Evolutionary conservation across 164 flowering plant species (phyloP).

Genomic region (Paratinospora sagittata): DNA sequence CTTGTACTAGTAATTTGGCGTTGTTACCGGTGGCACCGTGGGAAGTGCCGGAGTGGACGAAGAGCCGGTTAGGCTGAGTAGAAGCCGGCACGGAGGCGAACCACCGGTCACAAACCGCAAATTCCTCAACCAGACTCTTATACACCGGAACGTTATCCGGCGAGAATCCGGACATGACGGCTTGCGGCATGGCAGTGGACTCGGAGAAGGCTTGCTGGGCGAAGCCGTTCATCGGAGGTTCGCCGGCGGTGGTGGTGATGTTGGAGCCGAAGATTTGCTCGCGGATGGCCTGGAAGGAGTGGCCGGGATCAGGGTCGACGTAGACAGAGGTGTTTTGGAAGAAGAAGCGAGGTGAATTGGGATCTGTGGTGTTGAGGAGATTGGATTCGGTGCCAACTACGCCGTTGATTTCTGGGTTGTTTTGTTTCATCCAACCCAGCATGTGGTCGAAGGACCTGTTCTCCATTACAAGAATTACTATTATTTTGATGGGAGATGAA

Average conservation of each 20-base stretch:
- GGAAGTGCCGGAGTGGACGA: no score
- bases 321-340: no score
- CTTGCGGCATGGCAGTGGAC: constrained; percentile 9
- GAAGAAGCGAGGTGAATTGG: constrained; percentile 24
- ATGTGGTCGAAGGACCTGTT: constrained; percentile 84
- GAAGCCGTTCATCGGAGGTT: no score
- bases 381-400: constrained; percentile 67
- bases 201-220: constrained; percentile 10
- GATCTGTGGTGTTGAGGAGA: constrained; percentile 37
- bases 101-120: not conserved
- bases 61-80: no score
- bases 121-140: no score
- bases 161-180: no score
- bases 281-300: no score
- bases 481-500: constrained; percentile 47
- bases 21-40: constrained; percentile 28
- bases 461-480: constrained; percentile 69
- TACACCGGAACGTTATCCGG: no score
- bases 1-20: constrained; percentile 37
- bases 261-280: constrained; percentile 39
- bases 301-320: no score
- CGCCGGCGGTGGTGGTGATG: constrained; percentile 15
- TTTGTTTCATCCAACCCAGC: constrained; percentile 74
- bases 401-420: constrained; percentile 65
- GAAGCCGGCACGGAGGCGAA: no score